These are phyloP conservation scores for Aspergillus fijiensis DNA, from an alignment of 2,329 filamentous ascomycete species.

Conservation along the genomic window DNA sequence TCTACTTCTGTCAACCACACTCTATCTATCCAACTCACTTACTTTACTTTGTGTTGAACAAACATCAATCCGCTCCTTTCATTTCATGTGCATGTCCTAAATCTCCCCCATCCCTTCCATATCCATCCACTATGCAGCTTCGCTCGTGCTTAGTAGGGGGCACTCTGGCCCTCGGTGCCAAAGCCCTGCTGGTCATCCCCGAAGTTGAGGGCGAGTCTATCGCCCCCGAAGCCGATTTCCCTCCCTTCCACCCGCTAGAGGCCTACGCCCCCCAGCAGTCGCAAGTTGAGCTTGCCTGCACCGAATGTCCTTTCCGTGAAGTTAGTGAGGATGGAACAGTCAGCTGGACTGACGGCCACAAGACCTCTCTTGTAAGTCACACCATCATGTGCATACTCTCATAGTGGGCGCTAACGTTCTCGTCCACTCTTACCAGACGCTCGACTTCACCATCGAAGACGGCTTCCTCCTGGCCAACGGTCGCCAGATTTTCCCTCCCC, in stretches of 20 bases:
- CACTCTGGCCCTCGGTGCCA: constrained; percentile 35
- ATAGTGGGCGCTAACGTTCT: neutral
- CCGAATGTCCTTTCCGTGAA: constrained; percentile 42
- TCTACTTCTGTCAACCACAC: neutral
- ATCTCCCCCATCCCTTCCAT: neutral
- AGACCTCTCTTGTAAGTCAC: constrained; percentile 38
- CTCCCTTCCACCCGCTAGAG: constrained; percentile 27
- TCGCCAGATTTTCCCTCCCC: constrained; percentile 40
- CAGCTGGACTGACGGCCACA: constrained; percentile 36
- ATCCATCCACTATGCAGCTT: constrained; percentile 32
- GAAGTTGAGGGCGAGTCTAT: constrained; percentile 30
- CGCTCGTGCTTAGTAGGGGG: constrained; percentile 38
- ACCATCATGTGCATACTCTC: neutral
- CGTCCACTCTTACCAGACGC: constrained; percentile 23
- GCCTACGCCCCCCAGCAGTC: constrained; percentile 27
- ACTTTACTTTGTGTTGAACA: neutral
- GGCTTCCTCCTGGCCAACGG: constrained; percentile 39
- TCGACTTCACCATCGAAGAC: constrained; percentile 39
- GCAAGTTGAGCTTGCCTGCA: constrained; percentile 35
- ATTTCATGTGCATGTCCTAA: constrained; percentile 14
- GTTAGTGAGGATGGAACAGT: constrained; percentile 28
- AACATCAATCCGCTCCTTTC: constrained; percentile 5
- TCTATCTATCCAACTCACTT: neutral
- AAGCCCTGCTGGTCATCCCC: constrained; percentile 41
- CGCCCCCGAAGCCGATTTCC: constrained; percentile 24